Base-by-base conservation (phyloP, 176 grass and related monocot species). In the Raddia guianensis region DNA sequence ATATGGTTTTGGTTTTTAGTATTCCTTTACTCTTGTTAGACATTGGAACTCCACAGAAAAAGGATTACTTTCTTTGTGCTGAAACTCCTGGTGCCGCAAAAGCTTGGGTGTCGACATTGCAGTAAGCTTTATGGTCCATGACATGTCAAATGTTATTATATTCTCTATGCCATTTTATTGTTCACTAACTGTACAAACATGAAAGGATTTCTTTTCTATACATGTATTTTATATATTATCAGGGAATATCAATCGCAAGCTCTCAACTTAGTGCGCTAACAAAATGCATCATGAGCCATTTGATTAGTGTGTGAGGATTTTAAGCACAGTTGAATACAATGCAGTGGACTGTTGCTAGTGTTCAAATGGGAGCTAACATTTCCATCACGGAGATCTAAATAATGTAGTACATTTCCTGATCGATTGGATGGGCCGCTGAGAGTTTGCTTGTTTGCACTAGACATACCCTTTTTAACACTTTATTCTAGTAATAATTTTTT, bases 61-160 rank as follows among this genome's bases (percentile, higher is more conserved):
- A 95, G 67, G 97, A 99, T 82, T 99, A 99, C 66, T 99, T 99
- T 67, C 91, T 99, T 80, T 99, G 97, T 61, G 89, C 97, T 72
- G 97, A 99, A 86, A 95, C 97, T 73, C 97, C 93, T 80, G 86
- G 84, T 85, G 93, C 91, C 8, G 89, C 97, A 34, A 99, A 93
- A 80, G 93, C 93, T 84, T 99, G 97, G 93, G 86, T 99, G 69
- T 93, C 97, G 70, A 95, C 97, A 65, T 84, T 99, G 76, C 93
- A 88, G 97, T 99, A 99, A 91, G 92, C 63, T 69, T 86, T 62
- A 73, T 63, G 66, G 77, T 80, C 57, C 70, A 73, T 81, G 37
- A 75, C 44, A 32, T 65, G 27, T 33, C 3, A 85, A 68, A 53
- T 73, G 51, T 73, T 10, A 2, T 63, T 84, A 7, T 37, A 69